Percentiles rank a stretch among this genome's conserved stretches.
These are phyloP conservation scores for Mycena citricolor DNA, from an alignment of 1,284 basidiomycete species.

Conservation along the genomic window DNA sequence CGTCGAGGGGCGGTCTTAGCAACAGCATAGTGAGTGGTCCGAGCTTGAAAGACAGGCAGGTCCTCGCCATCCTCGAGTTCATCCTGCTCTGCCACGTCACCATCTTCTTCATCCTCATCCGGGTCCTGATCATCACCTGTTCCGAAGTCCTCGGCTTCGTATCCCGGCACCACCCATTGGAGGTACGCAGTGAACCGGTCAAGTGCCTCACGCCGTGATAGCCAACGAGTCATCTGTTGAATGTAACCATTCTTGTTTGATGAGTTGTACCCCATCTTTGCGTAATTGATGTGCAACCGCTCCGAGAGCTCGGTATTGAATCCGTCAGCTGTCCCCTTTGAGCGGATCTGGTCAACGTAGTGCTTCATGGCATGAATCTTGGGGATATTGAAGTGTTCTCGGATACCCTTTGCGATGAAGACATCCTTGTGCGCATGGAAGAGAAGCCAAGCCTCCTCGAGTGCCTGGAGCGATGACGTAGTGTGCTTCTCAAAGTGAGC, in stretches of 20 bases:
- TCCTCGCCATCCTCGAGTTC: too few species aligned
- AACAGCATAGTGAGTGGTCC: too few species aligned
- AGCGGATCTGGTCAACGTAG: constrained; percentile 24
- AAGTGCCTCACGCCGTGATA: constrained; percentile 27
- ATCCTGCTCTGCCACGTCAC: too few species aligned
- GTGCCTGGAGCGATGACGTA: constrained; percentile 21
- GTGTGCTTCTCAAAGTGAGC: constrained; percentile 28
- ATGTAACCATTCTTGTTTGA: constrained; percentile 32
- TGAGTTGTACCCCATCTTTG: constrained; percentile 31
- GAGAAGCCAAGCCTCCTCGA: constrained; percentile 24
- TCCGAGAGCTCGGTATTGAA: constrained; percentile 30
- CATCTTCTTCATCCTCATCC: too few species aligned
- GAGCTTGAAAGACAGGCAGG: too few species aligned
- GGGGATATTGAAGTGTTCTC: constrained; percentile 31
- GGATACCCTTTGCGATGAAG: constrained; percentile 27
- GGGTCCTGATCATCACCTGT: too few species aligned
- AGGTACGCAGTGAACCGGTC: too few species aligned
- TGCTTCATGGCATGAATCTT: constrained; percentile 31
- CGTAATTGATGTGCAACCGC: constrained; percentile 31
- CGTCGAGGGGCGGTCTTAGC: too few species aligned
- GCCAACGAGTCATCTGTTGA: constrained; percentile 33
- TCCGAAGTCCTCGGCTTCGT: too few species aligned
- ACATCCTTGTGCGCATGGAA: constrained; percentile 31
- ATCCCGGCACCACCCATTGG: too few species aligned
- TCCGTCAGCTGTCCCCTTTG: constrained; percentile 28